A percentile compares a stretch with the other conserved stretches of the same genome.
phyloP scores from a whole-genome alignment of 1,284 basidiomycete species.

The Melanopsichium pennsylvanicum region DNA sequence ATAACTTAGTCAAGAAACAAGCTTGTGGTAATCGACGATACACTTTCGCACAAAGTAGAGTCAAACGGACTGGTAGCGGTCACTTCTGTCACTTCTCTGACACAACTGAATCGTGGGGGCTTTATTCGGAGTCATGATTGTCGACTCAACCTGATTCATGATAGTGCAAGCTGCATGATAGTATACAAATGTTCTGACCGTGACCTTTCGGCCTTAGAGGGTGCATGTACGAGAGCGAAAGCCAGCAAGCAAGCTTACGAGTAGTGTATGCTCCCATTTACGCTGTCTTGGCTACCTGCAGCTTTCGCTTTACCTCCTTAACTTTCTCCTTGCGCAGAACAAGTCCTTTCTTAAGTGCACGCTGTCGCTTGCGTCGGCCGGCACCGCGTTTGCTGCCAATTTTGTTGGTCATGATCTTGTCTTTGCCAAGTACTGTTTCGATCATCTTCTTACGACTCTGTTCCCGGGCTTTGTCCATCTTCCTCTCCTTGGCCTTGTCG shows the following conservation, averaged over 20 bases:
- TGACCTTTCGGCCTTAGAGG: neutral
- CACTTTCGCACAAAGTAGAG: too few species aligned
- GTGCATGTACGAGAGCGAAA: neutral
- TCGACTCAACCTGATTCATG: neutral
- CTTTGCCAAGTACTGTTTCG: conserved; percentile 48
- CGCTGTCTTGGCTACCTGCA: conserved; percentile 20
- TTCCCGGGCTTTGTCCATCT: conserved; percentile 53
- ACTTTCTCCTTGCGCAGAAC: conserved; percentile 44
- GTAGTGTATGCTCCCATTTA: neutral
- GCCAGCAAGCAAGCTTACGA: neutral
- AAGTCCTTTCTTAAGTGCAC: conserved; percentile 47
- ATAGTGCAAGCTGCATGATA: neutral
- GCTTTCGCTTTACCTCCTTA: conserved; percentile 41
- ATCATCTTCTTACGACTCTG: conserved; percentile 54
- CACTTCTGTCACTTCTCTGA: too few species aligned
- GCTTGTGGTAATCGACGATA: too few species aligned
- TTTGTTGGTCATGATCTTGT: conserved; percentile 45
- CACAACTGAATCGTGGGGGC: too few species aligned
- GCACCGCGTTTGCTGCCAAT: conserved; percentile 55
- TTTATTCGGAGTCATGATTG: too few species aligned
- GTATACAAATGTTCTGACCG: conserved; percentile 4
- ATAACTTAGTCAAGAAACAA: too few species aligned
- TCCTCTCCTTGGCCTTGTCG: conserved; percentile 63
- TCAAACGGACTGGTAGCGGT: too few species aligned
- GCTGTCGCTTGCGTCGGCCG: conserved; percentile 50